Base-by-base conservation (phyloP, 2,329 filamentous ascomycete genomes). In the Pyricularia pennisetigena region DNA sequence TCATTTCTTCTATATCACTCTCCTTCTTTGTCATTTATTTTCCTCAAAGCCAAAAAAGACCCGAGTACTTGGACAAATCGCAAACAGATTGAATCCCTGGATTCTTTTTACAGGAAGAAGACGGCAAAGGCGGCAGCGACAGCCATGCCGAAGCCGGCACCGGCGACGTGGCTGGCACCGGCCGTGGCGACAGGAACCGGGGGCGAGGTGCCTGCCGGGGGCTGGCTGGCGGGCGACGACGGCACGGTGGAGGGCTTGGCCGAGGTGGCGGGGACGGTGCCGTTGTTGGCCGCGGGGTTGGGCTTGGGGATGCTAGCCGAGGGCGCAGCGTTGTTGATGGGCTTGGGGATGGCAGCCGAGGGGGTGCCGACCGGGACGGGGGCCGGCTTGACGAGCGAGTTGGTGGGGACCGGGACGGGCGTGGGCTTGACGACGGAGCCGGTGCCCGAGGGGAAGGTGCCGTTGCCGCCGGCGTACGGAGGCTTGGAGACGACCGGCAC, bases 31-130 rank as follows among this genome's bases (percentile, higher is more conserved):
- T n/a, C 9, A 8, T 49, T 5, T 3, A 6, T 12, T 10, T 49
- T 12, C n/a, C 49, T 23, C 49, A 2, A 14, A 14, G 23, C 12
- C n/a, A 24, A 16, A 24, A 24, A 24, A 9, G 57, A 4, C 10
- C 23, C 10, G 57, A 12, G 9, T 26, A 61, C 57, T 12, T 6
- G 12, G 57, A 24, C 9, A 61, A 12, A 12, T 10, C 3, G 57
- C 24, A 23, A 61, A 61, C 24, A 23, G 32, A 35, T 35, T 24
- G 9, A 57, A 10, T n/a, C 57, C 57, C 57, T 10, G 3, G 12
- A 26, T 10, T 28, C 14, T n/a, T n/a, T 61, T 59, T 67, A 67
- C 14, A 67, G 24, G 65, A 67, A 28, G 10, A 67, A 20, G 65
- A 32, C 57, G 23, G 28, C 54, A 26, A 61, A 30, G 7, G 29